These are phyloP conservation scores for Xylaria sp. DNA, from an alignment of 2,329 filamentous ascomycete species.

Conservation along the genomic window DNA sequence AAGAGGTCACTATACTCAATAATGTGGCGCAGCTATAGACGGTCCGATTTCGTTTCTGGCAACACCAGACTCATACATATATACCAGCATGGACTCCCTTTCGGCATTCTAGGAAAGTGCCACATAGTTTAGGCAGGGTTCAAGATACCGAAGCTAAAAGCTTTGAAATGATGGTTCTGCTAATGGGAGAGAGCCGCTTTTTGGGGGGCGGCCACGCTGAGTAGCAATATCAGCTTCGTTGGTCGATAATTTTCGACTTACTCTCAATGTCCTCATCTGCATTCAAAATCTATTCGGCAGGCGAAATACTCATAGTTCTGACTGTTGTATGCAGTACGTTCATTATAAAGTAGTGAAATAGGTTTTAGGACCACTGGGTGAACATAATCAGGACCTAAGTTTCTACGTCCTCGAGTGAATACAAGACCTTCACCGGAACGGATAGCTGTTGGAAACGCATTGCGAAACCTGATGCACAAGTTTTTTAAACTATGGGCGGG, in stretches of 20 bases:
- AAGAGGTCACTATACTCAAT: slow-evolving; percentile 89
- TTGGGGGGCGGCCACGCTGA: not conserved
- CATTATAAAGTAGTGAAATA: slow-evolving; percentile 4
- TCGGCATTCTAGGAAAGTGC: not conserved
- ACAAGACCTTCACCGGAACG: not conserved
- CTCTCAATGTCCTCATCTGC: not conserved
- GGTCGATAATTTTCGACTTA: not conserved
- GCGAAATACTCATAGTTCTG: not conserved
- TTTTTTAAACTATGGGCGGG: not conserved
- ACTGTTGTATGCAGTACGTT: slow-evolving; percentile 8
- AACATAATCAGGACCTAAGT: not conserved
- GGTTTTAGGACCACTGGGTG: not conserved
- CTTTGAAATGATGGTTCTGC: not conserved
- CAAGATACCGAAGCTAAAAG: not conserved
- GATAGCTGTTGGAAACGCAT: not conserved
- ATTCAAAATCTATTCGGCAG: not conserved
- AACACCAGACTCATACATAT: not conserved
- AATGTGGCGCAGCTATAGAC: slow-evolving; percentile 81
- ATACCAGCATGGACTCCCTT: not conserved
- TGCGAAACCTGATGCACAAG: too few relatives aligned
- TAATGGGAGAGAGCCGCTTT: not conserved
- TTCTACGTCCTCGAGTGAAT: too few relatives aligned
- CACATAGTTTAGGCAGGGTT: not conserved
- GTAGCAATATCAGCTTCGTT: not conserved
- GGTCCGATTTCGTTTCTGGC: slow-evolving; percentile 31